phyloP scores from a whole-genome alignment of 2,329 filamentous ascomycete genomes.

The Trichoderma cornu-damae region DNA sequence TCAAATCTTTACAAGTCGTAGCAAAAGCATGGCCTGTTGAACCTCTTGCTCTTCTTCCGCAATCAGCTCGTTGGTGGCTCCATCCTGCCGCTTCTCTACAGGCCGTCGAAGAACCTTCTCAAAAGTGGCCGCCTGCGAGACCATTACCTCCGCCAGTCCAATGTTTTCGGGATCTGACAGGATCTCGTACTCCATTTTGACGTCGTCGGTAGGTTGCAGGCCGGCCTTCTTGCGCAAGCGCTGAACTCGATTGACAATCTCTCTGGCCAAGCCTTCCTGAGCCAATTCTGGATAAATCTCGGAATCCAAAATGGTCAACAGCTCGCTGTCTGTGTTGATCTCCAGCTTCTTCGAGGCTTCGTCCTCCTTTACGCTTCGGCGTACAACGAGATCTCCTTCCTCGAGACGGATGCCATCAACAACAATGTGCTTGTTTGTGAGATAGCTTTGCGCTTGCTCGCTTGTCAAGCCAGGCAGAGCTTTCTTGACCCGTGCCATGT shows the following conservation, averaged over 20 bases:
- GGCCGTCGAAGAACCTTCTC: conserved; percentile 74
- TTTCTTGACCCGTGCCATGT: conserved; percentile 86
- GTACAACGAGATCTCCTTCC: conserved; percentile 72
- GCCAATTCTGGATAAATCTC: conserved; percentile 78
- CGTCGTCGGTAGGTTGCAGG: conserved; percentile 84
- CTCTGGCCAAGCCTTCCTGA: conserved; percentile 81
- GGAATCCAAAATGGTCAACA: conserved; percentile 84
- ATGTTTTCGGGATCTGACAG: conserved; percentile 72
- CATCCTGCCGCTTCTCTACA: conserved; percentile 48
- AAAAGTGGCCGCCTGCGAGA: conserved; percentile 61
- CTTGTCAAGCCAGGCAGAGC: conserved; percentile 74
- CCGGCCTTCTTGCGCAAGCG: conserved; percentile 90
- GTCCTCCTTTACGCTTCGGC: conserved; percentile 70
- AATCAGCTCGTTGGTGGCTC: conserved; percentile 48
- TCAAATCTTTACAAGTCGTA: conserved; percentile 71
- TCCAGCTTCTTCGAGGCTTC: conserved; percentile 69
- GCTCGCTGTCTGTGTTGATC: conserved; percentile 81
- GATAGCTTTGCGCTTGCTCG: conserved; percentile 74
- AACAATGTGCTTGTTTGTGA: conserved; percentile 65
- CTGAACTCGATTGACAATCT: conserved; percentile 91
- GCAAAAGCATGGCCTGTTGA: conserved; percentile 72
- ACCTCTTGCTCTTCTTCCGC: conserved; percentile 80
- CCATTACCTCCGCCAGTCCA: conserved; percentile 65
- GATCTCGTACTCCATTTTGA: conserved; percentile 89
- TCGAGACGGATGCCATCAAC: conserved; percentile 83